These are phyloP conservation scores for Musa schizocarpa DNA, from an alignment of 176 grass and related monocot species.

Conservation along the genomic window DNA sequence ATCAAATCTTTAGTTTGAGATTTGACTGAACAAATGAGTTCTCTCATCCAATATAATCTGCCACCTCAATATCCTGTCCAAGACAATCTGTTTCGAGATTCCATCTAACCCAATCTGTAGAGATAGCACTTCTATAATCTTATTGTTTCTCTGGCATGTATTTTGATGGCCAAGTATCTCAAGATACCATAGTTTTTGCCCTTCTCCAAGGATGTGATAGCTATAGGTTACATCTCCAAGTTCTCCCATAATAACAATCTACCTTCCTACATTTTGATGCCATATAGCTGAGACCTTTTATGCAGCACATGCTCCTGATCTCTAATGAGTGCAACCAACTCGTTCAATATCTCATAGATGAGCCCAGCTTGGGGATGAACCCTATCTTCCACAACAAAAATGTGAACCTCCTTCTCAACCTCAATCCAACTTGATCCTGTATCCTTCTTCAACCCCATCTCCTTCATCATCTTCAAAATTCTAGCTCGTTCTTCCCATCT, in stretches of 20 bases:
- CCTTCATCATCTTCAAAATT: slow-evolving; percentile 58
- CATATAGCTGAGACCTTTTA: not conserved
- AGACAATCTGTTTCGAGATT: too few relatives aligned
- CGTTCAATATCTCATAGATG: slow-evolving; percentile 32
- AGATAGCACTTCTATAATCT: too few relatives aligned
- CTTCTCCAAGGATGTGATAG: too few relatives aligned
- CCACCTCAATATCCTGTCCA: too few relatives aligned
- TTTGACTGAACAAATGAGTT: too few relatives aligned
- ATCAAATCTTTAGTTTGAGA: too few relatives aligned
- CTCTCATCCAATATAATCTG: too few relatives aligned
- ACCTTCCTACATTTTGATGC: not conserved
- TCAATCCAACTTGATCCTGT: slow-evolving; percentile 87
- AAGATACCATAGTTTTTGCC: too few relatives aligned
- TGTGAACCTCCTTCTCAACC: slow-evolving; percentile 42
- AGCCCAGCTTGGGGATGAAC: slow-evolving; percentile 27
- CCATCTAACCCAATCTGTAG: too few relatives aligned
- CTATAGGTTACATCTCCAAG: not conserved
- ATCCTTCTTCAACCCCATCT: slow-evolving; percentile 60
- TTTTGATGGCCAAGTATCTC: too few relatives aligned
- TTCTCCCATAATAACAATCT: too few relatives aligned
- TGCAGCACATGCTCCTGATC: slow-evolving; percentile 40
- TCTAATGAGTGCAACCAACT: slow-evolving; percentile 24
- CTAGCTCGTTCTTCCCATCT: slow-evolving; percentile 55
- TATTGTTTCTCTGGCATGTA: too few relatives aligned
- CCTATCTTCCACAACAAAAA: slow-evolving; percentile 27